These are phyloP conservation scores for Candida tunisiensis DNA, from an alignment of 1,139 yeast genomes.

Conservation along the genomic window DNA sequence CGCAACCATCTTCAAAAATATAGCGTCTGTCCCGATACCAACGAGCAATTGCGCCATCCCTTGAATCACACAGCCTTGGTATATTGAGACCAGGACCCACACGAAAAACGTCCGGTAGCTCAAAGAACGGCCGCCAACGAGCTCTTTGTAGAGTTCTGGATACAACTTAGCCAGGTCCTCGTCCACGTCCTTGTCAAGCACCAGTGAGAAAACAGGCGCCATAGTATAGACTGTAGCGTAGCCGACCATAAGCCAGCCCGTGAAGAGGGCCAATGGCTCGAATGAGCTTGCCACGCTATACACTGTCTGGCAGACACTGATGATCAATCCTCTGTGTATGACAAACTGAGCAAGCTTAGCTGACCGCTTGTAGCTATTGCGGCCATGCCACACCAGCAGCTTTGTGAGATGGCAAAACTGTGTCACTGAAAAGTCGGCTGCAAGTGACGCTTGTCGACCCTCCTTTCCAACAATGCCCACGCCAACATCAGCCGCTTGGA, in stretches of 20 bases:
- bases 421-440: slow-evolving; percentile 90
- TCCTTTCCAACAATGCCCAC: slow-evolving; percentile 98
- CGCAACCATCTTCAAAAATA: slow-evolving; percentile 66
- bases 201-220: slow-evolving; percentile 95
- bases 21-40: slow-evolving; percentile 30
- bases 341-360: slow-evolving; percentile 93
- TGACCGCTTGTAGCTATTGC: slow-evolving; percentile 89
- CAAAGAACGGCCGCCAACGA: slow-evolving; percentile 73
- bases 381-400: slow-evolving; percentile 89
- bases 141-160: slow-evolving; percentile 88
- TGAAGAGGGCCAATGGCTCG: slow-evolving; percentile 86
- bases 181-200: slow-evolving; percentile 80
- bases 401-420: slow-evolving; percentile 85
- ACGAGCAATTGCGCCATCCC: slow-evolving; percentile 62
- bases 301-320: slow-evolving; percentile 93
- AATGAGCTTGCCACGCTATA: slow-evolving; percentile 72
- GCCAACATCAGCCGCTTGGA: slow-evolving; percentile 97
- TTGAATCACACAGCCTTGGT: slow-evolving; percentile 73
- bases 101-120: slow-evolving; percentile 79
- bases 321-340: slow-evolving; percentile 87
- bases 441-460: slow-evolving; percentile 92
- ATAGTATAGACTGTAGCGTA: slow-evolving; percentile 93
- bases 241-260: slow-evolving; percentile 98
- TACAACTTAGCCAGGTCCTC: slow-evolving; percentile 78
- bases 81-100: slow-evolving; percentile 79